Evolutionary conservation across 2,329 filamentous ascomycete genomes (phyloP).

Genomic region (Apiospora kogelbergensis): DNA sequence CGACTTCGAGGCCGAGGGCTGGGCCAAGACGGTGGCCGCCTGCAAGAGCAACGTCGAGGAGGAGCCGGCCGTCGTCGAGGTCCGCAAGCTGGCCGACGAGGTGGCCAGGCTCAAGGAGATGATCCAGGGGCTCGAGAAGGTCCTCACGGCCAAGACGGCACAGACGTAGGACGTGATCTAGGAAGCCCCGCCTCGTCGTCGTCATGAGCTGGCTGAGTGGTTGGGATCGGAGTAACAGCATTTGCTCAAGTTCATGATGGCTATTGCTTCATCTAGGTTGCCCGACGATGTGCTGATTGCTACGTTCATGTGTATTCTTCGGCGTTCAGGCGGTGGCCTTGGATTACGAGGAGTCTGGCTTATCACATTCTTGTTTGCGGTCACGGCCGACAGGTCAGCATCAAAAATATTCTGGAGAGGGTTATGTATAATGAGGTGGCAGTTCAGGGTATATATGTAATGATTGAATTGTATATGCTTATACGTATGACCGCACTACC

Average conservation of each 20-base stretch:
- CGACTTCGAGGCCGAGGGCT: conserved; percentile 81
- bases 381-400: neutral
- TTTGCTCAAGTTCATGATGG: neutral
- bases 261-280: neutral
- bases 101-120: conserved; percentile 56
- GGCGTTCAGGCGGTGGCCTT: neutral
- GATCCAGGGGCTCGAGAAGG: conserved; percentile 20
- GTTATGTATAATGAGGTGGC: neutral
- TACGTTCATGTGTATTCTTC: neutral
- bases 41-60: conserved; percentile 80
- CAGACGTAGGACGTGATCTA: neutral
- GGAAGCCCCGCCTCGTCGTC: neutral
- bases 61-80: conserved; percentile 73
- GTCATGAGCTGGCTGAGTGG: neutral
- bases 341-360: neutral
- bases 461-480: neutral
- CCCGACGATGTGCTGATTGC: neutral
- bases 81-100: conserved; percentile 58
- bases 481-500: neutral
- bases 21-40: conserved; percentile 76
- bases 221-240: neutral
- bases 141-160: conserved; percentile 15
- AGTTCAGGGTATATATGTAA: neutral
- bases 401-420: neutral
- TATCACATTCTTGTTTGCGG: neutral